Percentiles rank a stretch among this genome's conserved stretches.
phyloP scores from a whole-genome alignment of 305 asterid species.

The Fraxinus platypoda region DNA sequence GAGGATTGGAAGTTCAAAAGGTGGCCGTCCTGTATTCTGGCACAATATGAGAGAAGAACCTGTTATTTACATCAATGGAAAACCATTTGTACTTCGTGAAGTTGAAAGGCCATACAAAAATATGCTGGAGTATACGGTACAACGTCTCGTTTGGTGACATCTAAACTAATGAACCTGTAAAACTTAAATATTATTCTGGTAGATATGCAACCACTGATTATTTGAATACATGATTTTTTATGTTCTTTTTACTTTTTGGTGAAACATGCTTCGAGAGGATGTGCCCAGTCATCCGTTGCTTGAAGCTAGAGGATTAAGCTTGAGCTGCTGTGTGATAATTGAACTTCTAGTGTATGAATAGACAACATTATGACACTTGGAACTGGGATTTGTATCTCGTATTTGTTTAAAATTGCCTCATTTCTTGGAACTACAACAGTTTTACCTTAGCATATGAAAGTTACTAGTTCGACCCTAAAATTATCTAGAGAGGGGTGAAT shows the following conservation, averaged over 20 bases:
- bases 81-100: conserved; percentile 97
- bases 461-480: not conserved
- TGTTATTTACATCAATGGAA: conserved; percentile 92
- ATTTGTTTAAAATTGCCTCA: conserved; percentile 1
- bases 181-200: conserved; percentile 16
- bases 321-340: not conserved
- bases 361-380: not conserved
- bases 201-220: conserved; percentile 16
- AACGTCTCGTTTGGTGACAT: conserved; percentile 27
- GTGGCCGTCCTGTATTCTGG: conserved; percentile 89
- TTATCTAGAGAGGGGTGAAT: not conserved
- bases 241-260: conserved; percentile 4
- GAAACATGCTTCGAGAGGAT: conserved; percentile 18
- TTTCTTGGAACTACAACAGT: conserved; percentile 11
- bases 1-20: conserved; percentile 82
- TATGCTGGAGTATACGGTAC: conserved; percentile 99
- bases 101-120: conserved; percentile 98
- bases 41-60: conserved; percentile 99
- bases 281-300: conserved; percentile 4
- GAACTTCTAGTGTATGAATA: conserved; percentile 17
- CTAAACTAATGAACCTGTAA: conserved; percentile 18
- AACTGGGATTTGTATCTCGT: not conserved
- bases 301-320: conserved; percentile 8
- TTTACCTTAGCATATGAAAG: not conserved
- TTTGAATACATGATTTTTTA: not conserved